phyloP scores from a whole-genome alignment of 2,329 filamentous ascomycete species.

The Aspergillus latus region DNA sequence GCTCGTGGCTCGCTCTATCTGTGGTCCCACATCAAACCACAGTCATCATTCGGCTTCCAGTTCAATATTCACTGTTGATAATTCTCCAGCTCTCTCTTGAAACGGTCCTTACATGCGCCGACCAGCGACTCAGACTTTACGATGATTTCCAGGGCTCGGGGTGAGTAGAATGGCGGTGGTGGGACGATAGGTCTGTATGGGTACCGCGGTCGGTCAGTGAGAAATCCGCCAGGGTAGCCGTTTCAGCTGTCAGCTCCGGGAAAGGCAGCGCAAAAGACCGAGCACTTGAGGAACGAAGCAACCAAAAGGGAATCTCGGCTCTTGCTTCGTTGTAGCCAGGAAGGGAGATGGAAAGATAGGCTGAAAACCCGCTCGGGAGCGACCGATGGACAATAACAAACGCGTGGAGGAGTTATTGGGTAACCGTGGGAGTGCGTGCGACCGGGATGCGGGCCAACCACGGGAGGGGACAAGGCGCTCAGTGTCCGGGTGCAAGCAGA shows the following conservation, averaged over 20 bases:
- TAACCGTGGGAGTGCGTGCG: conserved; percentile 18
- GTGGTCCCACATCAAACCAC: conserved; percentile 24
- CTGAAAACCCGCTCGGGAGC: conserved; percentile 13
- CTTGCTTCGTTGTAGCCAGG: conserved; percentile 5
- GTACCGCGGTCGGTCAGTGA: conserved; percentile 11
- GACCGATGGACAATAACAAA: conserved; percentile 21
- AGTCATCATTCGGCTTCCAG: conserved; percentile 32
- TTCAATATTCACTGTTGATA: conserved; percentile 2
- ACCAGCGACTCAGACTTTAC: conserved; percentile 31
- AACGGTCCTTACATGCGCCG: conserved; percentile 24
- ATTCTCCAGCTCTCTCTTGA: neutral
- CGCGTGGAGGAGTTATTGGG: conserved; percentile 17
- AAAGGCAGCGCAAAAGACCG: conserved; percentile 5
- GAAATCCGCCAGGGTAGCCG: conserved; percentile 7
- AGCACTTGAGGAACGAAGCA: neutral
- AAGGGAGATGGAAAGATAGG: conserved; percentile 1
- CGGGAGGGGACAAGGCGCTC: conserved; percentile 3
- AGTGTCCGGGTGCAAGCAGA: conserved; percentile 16
- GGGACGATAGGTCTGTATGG: neutral
- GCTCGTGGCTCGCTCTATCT: conserved; percentile 26
- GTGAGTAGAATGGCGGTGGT: conserved; percentile 5
- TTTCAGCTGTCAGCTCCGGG: conserved; percentile 9
- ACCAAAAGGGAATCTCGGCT: neutral
- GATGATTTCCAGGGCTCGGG: conserved; percentile 1
- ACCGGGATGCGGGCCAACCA: conserved; percentile 23